A percentile compares a stretch with the other conserved stretches of the same genome.
Conservation (phyloP, 2,329 filamentous ascomycete genomes). For the Amylocarpus encephaloides region DNA sequence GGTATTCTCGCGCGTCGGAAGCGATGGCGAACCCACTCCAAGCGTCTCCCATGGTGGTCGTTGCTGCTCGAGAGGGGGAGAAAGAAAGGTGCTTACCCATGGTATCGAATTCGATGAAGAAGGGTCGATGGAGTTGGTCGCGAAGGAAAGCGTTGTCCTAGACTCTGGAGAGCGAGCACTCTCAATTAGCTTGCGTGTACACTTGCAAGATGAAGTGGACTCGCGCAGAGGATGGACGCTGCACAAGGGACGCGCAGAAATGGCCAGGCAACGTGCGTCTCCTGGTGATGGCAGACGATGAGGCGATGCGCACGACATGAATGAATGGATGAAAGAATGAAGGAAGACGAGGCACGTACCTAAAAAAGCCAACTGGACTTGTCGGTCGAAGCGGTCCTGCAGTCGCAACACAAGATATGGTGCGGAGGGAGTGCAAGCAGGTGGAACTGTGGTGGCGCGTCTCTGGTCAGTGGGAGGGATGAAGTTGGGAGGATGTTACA, state of each 20-base stretch:
- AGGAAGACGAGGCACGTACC: slow-evolving; percentile 26
- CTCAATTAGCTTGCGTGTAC: slow-evolving; percentile 20
- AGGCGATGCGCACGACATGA: too few species aligned
- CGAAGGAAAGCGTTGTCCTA: slow-evolving; percentile 19
- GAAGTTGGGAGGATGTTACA: slow-evolving; percentile 16
- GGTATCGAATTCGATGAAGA: slow-evolving; percentile 26
- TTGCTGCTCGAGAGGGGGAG: slow-evolving; percentile 21
- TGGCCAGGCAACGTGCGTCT: not conserved
- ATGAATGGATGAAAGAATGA: slow-evolving; percentile 1
- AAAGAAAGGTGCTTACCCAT: slow-evolving; percentile 31
- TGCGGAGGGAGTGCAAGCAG: slow-evolving; percentile 6
- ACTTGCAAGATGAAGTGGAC: not conserved
- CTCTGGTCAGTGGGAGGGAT: slow-evolving; percentile 13
- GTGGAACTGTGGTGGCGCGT: slow-evolving; percentile 19
- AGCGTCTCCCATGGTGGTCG: slow-evolving; percentile 6
- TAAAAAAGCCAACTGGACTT: slow-evolving; percentile 16
- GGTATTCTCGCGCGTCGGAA: slow-evolving; percentile 4
- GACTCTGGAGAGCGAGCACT: slow-evolving; percentile 13
- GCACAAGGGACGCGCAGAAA: not conserved
- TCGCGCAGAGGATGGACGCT: not conserved
- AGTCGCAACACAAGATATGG: slow-evolving; percentile 13
- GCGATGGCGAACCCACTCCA: slow-evolving; percentile 1
- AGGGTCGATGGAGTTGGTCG: slow-evolving; percentile 28
- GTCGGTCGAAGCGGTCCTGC: slow-evolving; percentile 3
- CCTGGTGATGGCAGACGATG: slow-evolving; percentile 16